Base-by-base conservation (phyloP, 305 asterid species). In the Lippia alba region DNA sequence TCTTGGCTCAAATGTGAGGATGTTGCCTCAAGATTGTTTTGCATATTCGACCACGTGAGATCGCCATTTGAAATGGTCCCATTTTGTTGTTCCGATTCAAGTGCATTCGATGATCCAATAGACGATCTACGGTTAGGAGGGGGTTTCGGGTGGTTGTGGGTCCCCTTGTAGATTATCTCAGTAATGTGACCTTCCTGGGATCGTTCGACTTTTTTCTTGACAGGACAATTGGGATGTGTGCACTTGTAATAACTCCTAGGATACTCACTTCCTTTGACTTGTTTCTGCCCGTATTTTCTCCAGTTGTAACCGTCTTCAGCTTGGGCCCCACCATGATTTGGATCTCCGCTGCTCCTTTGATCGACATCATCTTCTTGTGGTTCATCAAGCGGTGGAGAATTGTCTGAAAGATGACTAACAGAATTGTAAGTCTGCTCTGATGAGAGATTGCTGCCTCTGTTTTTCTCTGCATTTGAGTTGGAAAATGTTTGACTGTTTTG, bases 241-340 rank as follows among this genome's bases (percentile, higher is more conserved):
- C 89, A 84, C 78, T 84, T 84, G 78, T 76, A 84, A 59, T 83
- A 83, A 62, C 85, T 81, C 51, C 85, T 83, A 34, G 88, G 88
- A 61, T 71, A 76, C 76, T 84, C 84, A 12, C 84, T 74, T 41
- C 86, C 82, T 70, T 72, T 81, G 10, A 84, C 89, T 51, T 79
- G 89, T 64, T 84, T 84, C 76, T 84, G 89, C 34, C 86, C 89
- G 30, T 81, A 84, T 63, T 84, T 87, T 70, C 94, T 75, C 94
- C 94, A 87, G 49, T 80, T 85, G 49, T 82, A 85, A 57, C 88
- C 94, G 64, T 87, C 94, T 11, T 83, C 89, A 34, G 82, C 73
- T 20, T 73, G 77, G 76, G 74, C 44, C 20, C 78, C 84, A 34
- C 79, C 77, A 40, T 34, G 17, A 66, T 65, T 74, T 70, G 82